Percentiles rank a stretch among this genome's conserved stretches.
Evolutionary conservation across 1,284 basidiomycete genomes (phyloP).

Genomic region (Apiotrichum gamsii): DNA sequence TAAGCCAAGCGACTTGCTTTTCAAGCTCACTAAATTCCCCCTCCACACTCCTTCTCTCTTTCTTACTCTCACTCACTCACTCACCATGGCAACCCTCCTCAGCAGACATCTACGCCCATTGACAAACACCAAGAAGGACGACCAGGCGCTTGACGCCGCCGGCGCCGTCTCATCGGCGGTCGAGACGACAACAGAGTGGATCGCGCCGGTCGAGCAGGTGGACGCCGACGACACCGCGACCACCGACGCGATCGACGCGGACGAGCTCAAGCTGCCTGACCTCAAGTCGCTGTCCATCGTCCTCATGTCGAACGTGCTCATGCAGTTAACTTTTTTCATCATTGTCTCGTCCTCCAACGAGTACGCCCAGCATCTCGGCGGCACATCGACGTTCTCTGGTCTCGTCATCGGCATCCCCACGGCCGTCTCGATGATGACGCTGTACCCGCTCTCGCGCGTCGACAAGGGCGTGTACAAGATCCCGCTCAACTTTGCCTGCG

Average conservation of each 20-base stretch:
- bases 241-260: not conserved
- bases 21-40: too few relatives aligned
- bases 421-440: not conserved
- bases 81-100: too few relatives aligned
- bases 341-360: constrained; percentile 7
- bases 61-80: too few relatives aligned
- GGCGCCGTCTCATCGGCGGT: too few relatives aligned
- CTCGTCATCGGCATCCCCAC: constrained; percentile 11
- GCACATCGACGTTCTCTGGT: constrained; percentile 5
- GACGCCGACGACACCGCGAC: too few relatives aligned
- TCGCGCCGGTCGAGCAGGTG: too few relatives aligned
- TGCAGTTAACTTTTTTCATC: constrained; percentile 10
- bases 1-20: too few relatives aligned
- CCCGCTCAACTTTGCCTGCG: constrained; percentile 6
- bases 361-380: constrained; percentile 8
- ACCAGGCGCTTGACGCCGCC: too few relatives aligned
- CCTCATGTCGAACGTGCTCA: constrained; percentile 1
- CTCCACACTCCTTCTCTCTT: too few relatives aligned
- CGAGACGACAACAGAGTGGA: too few relatives aligned
- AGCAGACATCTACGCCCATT: too few relatives aligned
- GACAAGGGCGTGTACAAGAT: constrained; percentile 3
- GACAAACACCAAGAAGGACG: too few relatives aligned
- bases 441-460: constrained; percentile 1
- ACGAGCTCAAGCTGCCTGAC: constrained; percentile 5
- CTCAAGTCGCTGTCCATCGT: not conserved